Percentiles rank a stretch among this genome's conserved stretches.
These are phyloP conservation scores for Thuja plicata DNA, from an alignment of 83 land plant genomes.

Conservation along the genomic window DNA sequence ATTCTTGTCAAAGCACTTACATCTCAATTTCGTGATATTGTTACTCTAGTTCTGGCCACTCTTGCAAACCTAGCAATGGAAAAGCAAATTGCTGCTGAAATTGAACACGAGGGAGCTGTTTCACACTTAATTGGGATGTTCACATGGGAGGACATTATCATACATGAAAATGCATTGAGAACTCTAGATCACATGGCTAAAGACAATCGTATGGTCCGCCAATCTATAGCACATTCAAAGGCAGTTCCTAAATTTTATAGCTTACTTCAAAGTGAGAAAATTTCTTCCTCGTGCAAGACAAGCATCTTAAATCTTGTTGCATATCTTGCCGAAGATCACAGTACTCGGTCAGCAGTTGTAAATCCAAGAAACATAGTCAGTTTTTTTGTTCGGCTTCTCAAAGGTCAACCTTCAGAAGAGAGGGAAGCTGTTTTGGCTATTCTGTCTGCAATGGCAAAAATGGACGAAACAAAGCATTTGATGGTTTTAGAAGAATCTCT, in stretches of 20 bases:
- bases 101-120: constrained; percentile 30
- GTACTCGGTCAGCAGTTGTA: constrained; percentile 18
- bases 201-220: constrained; percentile 29
- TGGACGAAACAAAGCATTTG: constrained; percentile 12
- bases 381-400: constrained; percentile 15
- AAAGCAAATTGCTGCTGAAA: constrained; percentile 15
- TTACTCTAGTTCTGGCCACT: constrained; percentile 10
- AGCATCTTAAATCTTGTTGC: constrained; percentile 19
- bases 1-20: constrained; percentile 16
- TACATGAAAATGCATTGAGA: constrained; percentile 24
- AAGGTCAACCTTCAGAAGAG: constrained; percentile 16
- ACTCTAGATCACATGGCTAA: constrained; percentile 25
- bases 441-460: constrained; percentile 23
- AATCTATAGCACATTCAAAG: constrained; percentile 9
- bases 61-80: constrained; percentile 31
- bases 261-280: constrained; percentile 6
- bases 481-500: constrained; percentile 18
- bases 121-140: constrained; percentile 22
- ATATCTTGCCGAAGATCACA: constrained; percentile 27
- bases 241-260: constrained; percentile 12
- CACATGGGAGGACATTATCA: background rate
- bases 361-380: constrained; percentile 6
- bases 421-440: constrained; percentile 21
- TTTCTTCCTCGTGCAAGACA: constrained; percentile 15
- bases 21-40: constrained; percentile 10